Evolutionary conservation across 2,329 filamentous ascomycete species (phyloP), one percentile per base, ranked within the genome.

Genomic region (Sporothrix mexicana): DNA sequence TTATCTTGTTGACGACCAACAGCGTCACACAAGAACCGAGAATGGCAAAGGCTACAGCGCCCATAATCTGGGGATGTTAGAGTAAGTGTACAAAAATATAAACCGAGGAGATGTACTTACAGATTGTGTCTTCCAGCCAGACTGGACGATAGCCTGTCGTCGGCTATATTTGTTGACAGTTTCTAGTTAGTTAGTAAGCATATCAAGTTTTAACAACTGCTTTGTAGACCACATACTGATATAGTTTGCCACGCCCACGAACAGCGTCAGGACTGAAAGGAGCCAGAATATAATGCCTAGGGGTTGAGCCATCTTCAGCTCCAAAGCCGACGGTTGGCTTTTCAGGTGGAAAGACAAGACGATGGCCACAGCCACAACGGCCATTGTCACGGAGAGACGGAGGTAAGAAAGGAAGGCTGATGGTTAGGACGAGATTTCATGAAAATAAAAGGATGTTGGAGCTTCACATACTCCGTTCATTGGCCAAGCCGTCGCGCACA

Each of bases 341-440:
- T 94, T 95, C 68, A 99, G 87, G 79, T 99, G 95, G 81, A 99
- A 99, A 15, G 93, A 97, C 69, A 98, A 86, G 10, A 97, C 90
- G 76, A 99, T 97, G 69, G 96, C 95, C 45, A 97, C 88, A 41
- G 93, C 90, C 9, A 98, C 94, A 69, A 99, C 86, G 76, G 94
- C 90, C 88, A 98, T 95, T 83, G 97, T 97, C 77, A 97, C 89
- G 45, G 93, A 91, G 1, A 98, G 88, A 3, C 95, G 91, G 23
- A 98, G 89, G 87, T 96, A 98, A 1, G 95, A 96, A 41, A 98
- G 90, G 79, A 98, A 98, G 0, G 89, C 87, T 89, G 8, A 7
- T 3, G 1, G 30, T 12, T n/a, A 69, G n/a, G 47, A 45, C 5
- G 10, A 13, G 8, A 17, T 2, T 13, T 10, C 3, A 5, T 17